A percentile compares a stretch with the other conserved stretches of the same genome.
Evolutionary conservation across 768 basidiomycete species (phyloP).

Genomic region (Chiua virens): DNA sequence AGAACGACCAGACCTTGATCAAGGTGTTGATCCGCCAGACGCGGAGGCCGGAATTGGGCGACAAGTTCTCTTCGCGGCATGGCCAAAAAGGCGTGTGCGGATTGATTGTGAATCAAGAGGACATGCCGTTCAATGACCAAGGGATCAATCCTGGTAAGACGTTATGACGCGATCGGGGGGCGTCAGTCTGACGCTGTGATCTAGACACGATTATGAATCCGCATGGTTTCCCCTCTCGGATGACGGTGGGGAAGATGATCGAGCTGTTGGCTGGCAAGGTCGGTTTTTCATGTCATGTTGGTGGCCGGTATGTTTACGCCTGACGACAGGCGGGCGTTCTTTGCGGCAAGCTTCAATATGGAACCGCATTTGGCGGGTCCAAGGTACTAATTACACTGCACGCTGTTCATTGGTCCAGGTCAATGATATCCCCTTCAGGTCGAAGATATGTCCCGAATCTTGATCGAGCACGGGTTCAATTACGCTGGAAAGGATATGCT

Average conservation of each 20-base stretch:
- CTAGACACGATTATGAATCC: constrained; percentile 99
- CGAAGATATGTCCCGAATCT: constrained; percentile 96
- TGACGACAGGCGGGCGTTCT: constrained; percentile 79
- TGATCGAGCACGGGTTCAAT: constrained; percentile 93
- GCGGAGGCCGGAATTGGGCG: constrained; percentile 91
- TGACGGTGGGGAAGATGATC: constrained; percentile 99
- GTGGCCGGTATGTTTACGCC: constrained; percentile 3
- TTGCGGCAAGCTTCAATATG: constrained; percentile 86
- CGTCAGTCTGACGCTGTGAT: constrained; percentile 13
- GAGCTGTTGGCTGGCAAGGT: constrained; percentile 96
- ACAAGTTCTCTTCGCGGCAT: constrained; percentile 97
- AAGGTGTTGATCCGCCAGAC: constrained; percentile 98
- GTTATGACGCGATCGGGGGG: neutral
- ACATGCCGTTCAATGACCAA: constrained; percentile 99
- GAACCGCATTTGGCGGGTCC: constrained; percentile 96
- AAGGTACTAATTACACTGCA: constrained; percentile 56
- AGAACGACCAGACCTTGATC: constrained; percentile 94
- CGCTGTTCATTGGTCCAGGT: constrained; percentile 5
- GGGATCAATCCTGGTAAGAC: constrained; percentile 84
- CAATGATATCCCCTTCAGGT: constrained; percentile 49
- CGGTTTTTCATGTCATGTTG: neutral
- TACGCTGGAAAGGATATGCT: constrained; percentile 99
- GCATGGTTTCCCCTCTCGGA: constrained; percentile 98
- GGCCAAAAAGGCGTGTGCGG: constrained; percentile 99
- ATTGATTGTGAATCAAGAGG: constrained; percentile 96